phyloP scores from a whole-genome alignment of 1,284 basidiomycete genomes.

The Tausonia pullulans region DNA sequence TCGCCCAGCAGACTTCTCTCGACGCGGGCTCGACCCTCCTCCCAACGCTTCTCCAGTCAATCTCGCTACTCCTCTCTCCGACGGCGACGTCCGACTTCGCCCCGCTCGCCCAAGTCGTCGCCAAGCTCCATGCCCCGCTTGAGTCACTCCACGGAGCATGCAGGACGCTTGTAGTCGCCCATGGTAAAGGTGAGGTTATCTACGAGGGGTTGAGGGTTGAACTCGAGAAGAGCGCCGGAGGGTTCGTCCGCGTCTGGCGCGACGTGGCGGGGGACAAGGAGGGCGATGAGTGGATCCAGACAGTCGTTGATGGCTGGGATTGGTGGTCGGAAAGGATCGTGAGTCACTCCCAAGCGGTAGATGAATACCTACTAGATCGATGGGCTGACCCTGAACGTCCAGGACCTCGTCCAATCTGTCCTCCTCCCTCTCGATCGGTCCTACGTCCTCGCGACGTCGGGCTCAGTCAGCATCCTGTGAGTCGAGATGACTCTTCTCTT shows the following conservation, averaged over 20 bases:
- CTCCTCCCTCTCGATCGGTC: constrained; percentile 4
- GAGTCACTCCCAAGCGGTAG: not conserved
- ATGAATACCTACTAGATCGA: no score
- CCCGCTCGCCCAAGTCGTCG: not conserved
- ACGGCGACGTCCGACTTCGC: not conserved
- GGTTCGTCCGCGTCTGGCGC: not conserved
- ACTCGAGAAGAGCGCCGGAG: constrained; percentile 1
- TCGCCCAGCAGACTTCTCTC: not conserved
- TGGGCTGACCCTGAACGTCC: no score
- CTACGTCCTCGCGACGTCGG: not conserved
- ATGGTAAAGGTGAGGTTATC: constrained; percentile 1
- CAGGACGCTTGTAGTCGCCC: constrained; percentile 2
- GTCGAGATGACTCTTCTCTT: not conserved
- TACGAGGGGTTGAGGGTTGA: constrained; percentile 1
- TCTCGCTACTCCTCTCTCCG: constrained; percentile 4
- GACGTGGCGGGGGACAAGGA: not conserved
- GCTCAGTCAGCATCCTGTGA: not conserved
- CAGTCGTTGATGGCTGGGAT: constrained; percentile 1
- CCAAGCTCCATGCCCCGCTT: constrained; percentile 5
- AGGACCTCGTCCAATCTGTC: not conserved
- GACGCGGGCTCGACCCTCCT: not conserved
- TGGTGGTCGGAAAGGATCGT: constrained; percentile 5
- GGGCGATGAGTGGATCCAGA: not conserved
- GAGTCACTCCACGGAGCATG: constrained; percentile 1
- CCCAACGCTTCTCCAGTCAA: constrained; percentile 1